Evolutionary conservation across 768 basidiomycete genomes (phyloP).

Genomic region (Kwoniella sp.): DNA sequence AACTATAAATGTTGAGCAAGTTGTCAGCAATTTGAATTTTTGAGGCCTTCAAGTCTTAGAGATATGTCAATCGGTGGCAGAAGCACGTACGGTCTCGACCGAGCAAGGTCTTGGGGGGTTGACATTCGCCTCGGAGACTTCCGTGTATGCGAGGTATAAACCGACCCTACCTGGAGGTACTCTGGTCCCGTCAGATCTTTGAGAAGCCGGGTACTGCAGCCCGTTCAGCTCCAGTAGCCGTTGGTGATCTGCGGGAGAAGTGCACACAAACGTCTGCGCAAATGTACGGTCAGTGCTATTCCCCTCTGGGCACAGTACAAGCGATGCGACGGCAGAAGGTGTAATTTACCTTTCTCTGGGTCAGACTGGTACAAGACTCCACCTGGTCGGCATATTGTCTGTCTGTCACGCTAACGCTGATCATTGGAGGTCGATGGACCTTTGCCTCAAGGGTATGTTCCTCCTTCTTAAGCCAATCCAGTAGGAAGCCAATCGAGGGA

Average conservation of each 20-base stretch:
- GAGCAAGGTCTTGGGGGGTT: slow-evolving; percentile 39
- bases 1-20: slow-evolving; percentile 67
- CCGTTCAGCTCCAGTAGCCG: slow-evolving; percentile 69
- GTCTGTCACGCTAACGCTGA: slow-evolving; percentile 72
- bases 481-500: slow-evolving; percentile 38
- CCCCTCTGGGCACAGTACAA: too few relatives aligned
- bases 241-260: slow-evolving; percentile 78
- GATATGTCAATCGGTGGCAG: too few relatives aligned
- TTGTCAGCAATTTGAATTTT: background rate
- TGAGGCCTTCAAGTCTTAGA: background rate
- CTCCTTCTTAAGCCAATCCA: slow-evolving; percentile 58
- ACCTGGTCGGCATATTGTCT: slow-evolving; percentile 66
- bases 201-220: slow-evolving; percentile 14
- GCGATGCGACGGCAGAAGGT: too few relatives aligned
- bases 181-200: slow-evolving; percentile 10
- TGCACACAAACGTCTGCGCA: slow-evolving; percentile 76
- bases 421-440: slow-evolving; percentile 81
- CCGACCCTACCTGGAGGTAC: slow-evolving; percentile 21
- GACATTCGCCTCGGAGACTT: slow-evolving; percentile 28
- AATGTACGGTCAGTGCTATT: background rate
- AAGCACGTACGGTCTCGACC: slow-evolving; percentile 62
- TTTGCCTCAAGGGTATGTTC: slow-evolving; percentile 70
- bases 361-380: slow-evolving; percentile 68
- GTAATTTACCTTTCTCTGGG: slow-evolving; percentile 66
- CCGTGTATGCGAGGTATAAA: slow-evolving; percentile 26